Conservation (phyloP, 768 basidiomycete genomes). For the Agrocybe chaxingu region DNA sequence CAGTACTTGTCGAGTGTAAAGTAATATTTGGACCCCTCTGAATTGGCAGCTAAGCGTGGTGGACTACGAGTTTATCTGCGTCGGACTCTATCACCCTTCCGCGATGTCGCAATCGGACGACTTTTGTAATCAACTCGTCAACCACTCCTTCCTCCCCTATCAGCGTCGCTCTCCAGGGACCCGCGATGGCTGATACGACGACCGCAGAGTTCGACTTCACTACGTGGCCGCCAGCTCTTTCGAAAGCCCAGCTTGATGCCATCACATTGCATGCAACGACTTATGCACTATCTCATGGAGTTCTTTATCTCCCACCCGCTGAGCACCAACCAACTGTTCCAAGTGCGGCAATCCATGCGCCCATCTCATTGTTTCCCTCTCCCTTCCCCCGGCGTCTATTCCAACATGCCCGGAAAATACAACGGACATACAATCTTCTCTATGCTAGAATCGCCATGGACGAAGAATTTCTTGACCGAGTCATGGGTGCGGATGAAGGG, state of each 20-base stretch:
- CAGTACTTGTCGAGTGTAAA: no score
- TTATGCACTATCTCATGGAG: conserved; percentile 81
- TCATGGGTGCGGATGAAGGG: conserved; percentile 78
- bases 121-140: conserved; percentile 9
- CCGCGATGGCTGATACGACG: conserved; percentile 12
- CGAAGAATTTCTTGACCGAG: conserved; percentile 70
- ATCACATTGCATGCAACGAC: conserved; percentile 70
- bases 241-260: conserved; percentile 52
- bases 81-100: neutral
- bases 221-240: conserved; percentile 74
- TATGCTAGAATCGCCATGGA: conserved; percentile 85
- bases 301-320: conserved; percentile 73
- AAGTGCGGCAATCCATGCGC: conserved; percentile 84
- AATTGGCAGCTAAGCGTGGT: no score
- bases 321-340: conserved; percentile 47
- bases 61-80: no score
- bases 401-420: conserved; percentile 58
- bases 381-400: conserved; percentile 80
- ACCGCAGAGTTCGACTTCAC: conserved; percentile 40
- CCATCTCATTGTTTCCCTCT: conserved; percentile 83
- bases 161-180: neutral
- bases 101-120: conserved; percentile 18
- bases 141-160: neutral
- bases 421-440: conserved; percentile 76
- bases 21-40: no score